Conservation (phyloP, 208 protist species). For the Wallacemonas sp. region DNA sequence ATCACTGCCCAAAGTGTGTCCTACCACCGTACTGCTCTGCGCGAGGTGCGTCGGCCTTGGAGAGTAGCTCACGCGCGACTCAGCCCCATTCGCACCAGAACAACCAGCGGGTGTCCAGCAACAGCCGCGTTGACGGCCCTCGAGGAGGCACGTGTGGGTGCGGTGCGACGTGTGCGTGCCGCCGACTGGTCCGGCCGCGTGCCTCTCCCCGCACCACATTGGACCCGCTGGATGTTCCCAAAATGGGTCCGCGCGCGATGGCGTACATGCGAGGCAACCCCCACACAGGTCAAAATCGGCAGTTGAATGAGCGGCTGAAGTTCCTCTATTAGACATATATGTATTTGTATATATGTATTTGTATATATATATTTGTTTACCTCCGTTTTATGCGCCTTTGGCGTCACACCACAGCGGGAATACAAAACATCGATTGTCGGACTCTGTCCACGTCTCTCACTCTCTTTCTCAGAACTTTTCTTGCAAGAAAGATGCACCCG, state of each 20-base stretch:
- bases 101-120: too few species aligned
- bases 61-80: too few species aligned
- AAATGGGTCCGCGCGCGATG: slow-evolving; percentile 39
- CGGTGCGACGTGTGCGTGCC: slow-evolving; percentile 19
- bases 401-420: too few species aligned
- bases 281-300: slow-evolving; percentile 1
- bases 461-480: slow-evolving; percentile 6
- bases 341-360: too few species aligned
- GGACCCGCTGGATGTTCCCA: slow-evolving; percentile 46
- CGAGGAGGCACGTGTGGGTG: slow-evolving; percentile 16
- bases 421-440: too few species aligned
- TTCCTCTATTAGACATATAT: slow-evolving; percentile 33
- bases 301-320: slow-evolving; percentile 18
- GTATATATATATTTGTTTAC: too few species aligned
- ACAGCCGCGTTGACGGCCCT: background rate
- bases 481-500: background rate
- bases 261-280: slow-evolving; percentile 37
- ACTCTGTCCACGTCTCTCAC: background rate
- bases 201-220: slow-evolving; percentile 7
- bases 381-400: too few species aligned
- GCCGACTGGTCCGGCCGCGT: slow-evolving; percentile 8
- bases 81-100: too few species aligned
- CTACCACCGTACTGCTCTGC: slow-evolving; percentile 23
- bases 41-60: background rate
- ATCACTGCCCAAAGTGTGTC: slow-evolving; percentile 32